Evolutionary conservation across 257 asterid species (phyloP).

Genomic region (Prunella vulgaris): DNA sequence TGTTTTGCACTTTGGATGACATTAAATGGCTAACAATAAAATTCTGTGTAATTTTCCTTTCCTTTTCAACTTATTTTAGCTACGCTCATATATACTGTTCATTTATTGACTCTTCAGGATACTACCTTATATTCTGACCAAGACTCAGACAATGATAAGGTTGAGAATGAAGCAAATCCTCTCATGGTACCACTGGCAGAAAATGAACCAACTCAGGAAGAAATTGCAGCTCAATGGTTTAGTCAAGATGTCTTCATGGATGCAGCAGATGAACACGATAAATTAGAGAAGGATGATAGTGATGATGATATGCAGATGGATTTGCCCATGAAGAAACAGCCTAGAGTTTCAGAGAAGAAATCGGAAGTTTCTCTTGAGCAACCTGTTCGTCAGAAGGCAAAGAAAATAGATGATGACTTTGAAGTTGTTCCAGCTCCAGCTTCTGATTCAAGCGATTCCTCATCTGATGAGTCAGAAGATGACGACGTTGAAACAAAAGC

Average conservation of each 20-base stretch:
- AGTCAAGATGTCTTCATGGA: conserved; percentile 88
- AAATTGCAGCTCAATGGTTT: conserved; percentile 80
- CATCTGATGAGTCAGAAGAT: conserved; percentile 62
- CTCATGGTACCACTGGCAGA: conserved; percentile 67
- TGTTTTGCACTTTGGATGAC: not conserved
- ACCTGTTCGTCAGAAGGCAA: not conserved
- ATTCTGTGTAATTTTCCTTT: not conserved
- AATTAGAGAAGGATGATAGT: conserved; percentile 42
- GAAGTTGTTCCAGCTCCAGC: conserved; percentile 86
- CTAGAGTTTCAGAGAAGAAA: conserved; percentile 18
- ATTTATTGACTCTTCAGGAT: conserved; percentile 53
- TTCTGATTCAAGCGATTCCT: conserved; percentile 71
- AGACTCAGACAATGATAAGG: conserved; percentile 63
- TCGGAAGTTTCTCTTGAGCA: conserved; percentile 24
- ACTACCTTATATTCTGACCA: conserved; percentile 44
- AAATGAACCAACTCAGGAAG: conserved; percentile 67
- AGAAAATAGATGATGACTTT: conserved; percentile 40
- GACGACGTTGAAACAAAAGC: conserved; percentile 66
- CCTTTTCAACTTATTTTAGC: not conserved
- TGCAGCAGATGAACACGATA: conserved; percentile 44
- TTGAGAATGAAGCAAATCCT: conserved; percentile 62
- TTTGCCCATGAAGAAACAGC: not conserved
- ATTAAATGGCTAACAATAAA: not conserved
- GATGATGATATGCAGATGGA: conserved; percentile 71
- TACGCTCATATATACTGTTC: no score